These are phyloP conservation scores for Coemansia sp. DNA, from an alignment of 192 early-diverging fungal species.

Conservation along the genomic window DNA sequence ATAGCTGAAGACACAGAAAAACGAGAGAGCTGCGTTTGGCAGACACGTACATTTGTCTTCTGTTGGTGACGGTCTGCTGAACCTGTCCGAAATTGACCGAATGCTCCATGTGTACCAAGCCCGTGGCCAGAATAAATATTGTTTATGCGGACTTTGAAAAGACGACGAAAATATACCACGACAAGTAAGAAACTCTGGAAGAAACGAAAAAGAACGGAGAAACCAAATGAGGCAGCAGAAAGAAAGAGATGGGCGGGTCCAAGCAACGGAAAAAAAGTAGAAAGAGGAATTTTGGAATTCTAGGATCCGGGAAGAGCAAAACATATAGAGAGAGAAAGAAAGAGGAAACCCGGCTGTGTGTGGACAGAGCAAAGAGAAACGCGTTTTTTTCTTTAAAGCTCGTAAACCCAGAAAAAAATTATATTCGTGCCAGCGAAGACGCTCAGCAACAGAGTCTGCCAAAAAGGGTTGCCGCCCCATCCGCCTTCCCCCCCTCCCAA, in stretches of 20 bases:
- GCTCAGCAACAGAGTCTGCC: too few species aligned
- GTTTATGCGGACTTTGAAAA: constrained; percentile 10
- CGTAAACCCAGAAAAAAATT: constrained; percentile 2
- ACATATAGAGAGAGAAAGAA: constrained; percentile 6
- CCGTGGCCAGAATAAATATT: constrained; percentile 9
- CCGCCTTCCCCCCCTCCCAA: background rate
- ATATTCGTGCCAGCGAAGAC: too few species aligned
- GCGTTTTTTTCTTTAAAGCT: constrained; percentile 14
- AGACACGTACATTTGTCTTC: constrained; percentile 55
- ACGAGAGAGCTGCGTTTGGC: background rate
- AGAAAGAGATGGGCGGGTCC: constrained; percentile 3
- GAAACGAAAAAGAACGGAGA: constrained; percentile 4
- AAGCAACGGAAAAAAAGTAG: constrained; percentile 22
- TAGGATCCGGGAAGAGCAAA: constrained; percentile 9
- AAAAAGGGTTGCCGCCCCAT: background rate
- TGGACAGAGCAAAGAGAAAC: constrained; percentile 5
- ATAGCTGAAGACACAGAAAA: background rate
- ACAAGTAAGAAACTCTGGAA: constrained; percentile 8
- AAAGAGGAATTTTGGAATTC: constrained; percentile 11
- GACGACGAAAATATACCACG: constrained; percentile 11
- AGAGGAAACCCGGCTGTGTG: constrained; percentile 4
- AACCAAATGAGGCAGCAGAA: constrained; percentile 9
- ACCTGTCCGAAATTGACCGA: constrained; percentile 40
- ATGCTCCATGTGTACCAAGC: constrained; percentile 38
- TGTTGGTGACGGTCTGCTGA: constrained; percentile 52